Base-by-base conservation (phyloP, 345 rosid genomes). In the Linum lewisii region DNA sequence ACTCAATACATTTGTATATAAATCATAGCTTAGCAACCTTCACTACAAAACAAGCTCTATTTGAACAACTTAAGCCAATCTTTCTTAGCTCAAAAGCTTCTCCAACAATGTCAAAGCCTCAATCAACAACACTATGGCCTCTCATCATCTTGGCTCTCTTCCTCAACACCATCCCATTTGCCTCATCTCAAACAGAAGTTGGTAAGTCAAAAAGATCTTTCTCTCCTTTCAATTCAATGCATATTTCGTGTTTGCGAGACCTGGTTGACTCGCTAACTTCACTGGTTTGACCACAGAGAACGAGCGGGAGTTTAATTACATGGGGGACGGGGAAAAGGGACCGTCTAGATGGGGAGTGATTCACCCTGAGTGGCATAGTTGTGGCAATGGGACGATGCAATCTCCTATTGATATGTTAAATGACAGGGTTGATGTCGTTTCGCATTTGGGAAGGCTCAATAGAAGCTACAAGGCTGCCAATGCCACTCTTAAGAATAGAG, bases 371-470 rank as follows among this genome's bases (percentile, higher is more conserved):
- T 92, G 96, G 95, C 18, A 68, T 23, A 24, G 60, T 7, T 92
- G 98, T 20, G 60, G 72, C 57, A 77, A 75, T 53, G 98, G 96
- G 63, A 23, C 76, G 2, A 82, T 84, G 89, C 96, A 92, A 60
- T 92, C 98, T 52, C 98, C 97, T 0, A 81, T 88, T 22, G 90
- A 88, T 76, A 64, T 92, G n/a, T 45, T 69, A 57, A 58, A 72
- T 25, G 69, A 84, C 54, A 80, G 84, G 63, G 89, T 86, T 62
- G 32, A 69, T 53, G 15, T 80, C 8, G 84, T 82, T 25, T 66
- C 87, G 20, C 69, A 76, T 64, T 64, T 83, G 18, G 82, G 77
- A 24, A 73, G 71, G 51, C 82, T 92, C 25, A 78, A 47, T 2
- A 77, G 79, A 70, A 62, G 65, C 56, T 86, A 92, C 61, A 70